phyloP scores from a whole-genome alignment of 768 basidiomycete genomes.

The Naganishia onofrii region DNA sequence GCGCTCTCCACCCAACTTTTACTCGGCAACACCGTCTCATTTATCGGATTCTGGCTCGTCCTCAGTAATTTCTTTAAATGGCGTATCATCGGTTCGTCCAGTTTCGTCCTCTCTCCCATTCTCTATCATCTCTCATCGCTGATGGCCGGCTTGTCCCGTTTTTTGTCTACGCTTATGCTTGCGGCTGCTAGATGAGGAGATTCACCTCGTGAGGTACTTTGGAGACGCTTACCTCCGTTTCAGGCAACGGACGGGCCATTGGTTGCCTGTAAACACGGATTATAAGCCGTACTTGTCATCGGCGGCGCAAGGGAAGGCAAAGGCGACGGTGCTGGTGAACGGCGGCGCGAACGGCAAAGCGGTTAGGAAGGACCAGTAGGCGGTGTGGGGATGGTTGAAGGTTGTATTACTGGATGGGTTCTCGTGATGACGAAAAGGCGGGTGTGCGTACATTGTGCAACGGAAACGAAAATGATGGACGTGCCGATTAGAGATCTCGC shows the following conservation, averaged over 20 bases:
- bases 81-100: slow-evolving; percentile 69
- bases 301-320: background rate
- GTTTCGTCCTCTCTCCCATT: background rate
- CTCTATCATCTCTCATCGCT: background rate
- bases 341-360: background rate
- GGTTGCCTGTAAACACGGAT: slow-evolving; percentile 60
- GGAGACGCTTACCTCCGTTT: slow-evolving; percentile 81
- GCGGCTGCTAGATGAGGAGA: slow-evolving; percentile 68
- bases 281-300: background rate
- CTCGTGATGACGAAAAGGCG: too few species aligned
- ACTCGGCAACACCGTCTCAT: slow-evolving; percentile 77
- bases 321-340: background rate
- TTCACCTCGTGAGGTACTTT: slow-evolving; percentile 76
- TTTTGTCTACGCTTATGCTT: too few species aligned
- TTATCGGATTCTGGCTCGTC: slow-evolving; percentile 64
- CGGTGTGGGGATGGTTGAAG: too few species aligned
- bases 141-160: too few species aligned
- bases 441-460: too few species aligned
- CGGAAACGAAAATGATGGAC: too few species aligned
- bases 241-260: slow-evolving; percentile 71
- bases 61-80: slow-evolving; percentile 83
- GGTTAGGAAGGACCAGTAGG: background rate
- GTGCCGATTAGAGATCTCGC: too few species aligned
- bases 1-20: slow-evolving; percentile 89
- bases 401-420: too few species aligned